Conservation (phyloP, 2,329 filamentous ascomycete genomes). For the Exutisphaerella laricina region DNA sequence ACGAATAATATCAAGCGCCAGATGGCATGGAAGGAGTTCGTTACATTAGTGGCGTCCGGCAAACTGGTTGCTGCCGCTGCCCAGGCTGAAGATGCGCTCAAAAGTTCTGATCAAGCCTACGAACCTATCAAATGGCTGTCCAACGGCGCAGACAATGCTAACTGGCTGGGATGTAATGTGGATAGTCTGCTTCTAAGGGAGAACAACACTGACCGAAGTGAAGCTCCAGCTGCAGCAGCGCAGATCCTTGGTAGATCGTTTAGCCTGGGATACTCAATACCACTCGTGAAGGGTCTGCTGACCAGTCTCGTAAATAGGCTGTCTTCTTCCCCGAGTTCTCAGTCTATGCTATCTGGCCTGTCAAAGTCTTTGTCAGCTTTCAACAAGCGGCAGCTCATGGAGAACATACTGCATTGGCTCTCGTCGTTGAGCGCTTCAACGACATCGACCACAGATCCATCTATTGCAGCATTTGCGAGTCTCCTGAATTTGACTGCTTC, state of each 20-base stretch:
- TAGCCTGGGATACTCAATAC: conserved; percentile 60
- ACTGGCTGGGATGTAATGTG: conserved; percentile 67
- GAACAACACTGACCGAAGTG: conserved; percentile 20
- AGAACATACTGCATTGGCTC: conserved; percentile 31
- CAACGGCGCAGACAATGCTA: conserved; percentile 58
- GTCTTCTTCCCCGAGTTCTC: background rate
- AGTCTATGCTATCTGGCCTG: conserved; percentile 1
- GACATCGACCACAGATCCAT: background rate
- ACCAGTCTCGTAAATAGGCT: background rate
- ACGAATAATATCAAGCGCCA: conserved; percentile 42
- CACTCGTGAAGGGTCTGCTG: conserved; percentile 16
- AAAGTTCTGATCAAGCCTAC: conserved; percentile 17
- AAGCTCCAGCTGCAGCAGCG: conserved; percentile 27
- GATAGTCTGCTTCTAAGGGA: conserved; percentile 20
- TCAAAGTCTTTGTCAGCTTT: conserved; percentile 14
- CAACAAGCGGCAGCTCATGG: conserved; percentile 40
- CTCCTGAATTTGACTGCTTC: background rate
- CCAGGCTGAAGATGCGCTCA: conserved; percentile 52
- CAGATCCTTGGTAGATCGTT: conserved; percentile 55
- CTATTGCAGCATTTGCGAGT: conserved; percentile 12
- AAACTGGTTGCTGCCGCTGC: conserved; percentile 54
- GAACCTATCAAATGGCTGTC: conserved; percentile 55
- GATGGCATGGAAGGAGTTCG: conserved; percentile 58
- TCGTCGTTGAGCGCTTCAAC: conserved; percentile 9
- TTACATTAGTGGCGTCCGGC: conserved; percentile 55